A percentile compares a stretch with the other conserved stretches of the same genome.
phyloP scores from a whole-genome alignment of 305 asterid species.

The Fraxinus sp. region DNA sequence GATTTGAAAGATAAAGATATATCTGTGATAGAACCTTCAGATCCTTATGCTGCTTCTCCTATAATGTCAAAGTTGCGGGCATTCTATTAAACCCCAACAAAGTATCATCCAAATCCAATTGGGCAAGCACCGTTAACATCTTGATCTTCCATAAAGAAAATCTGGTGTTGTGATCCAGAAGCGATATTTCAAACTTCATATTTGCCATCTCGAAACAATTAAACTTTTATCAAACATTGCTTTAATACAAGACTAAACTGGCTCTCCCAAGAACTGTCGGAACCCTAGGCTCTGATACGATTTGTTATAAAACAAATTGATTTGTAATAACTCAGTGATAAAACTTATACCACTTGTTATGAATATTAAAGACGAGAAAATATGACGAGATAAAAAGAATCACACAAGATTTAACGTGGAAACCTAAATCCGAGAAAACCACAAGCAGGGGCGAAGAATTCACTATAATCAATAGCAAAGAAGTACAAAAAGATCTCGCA shows the following conservation, averaged over 20 bases:
- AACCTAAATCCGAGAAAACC: too few relatives aligned
- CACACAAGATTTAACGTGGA: too few relatives aligned
- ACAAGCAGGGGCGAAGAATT: too few relatives aligned
- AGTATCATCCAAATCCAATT: not conserved
- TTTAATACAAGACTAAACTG: not conserved
- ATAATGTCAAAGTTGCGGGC: not conserved
- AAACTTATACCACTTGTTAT: not conserved
- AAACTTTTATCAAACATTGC: not conserved
- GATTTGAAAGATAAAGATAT: not conserved
- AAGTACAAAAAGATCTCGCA: too few relatives aligned
- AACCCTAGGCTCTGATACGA: not conserved
- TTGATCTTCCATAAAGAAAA: not conserved
- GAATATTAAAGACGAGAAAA: too few relatives aligned
- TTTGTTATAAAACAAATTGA: not conserved
- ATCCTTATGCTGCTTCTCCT: not conserved
- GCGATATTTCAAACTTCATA: not conserved
- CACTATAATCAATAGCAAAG: too few relatives aligned
- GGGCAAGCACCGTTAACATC: not conserved
- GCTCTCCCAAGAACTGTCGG: not conserved
- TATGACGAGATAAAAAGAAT: too few relatives aligned
- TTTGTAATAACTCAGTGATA: not conserved
- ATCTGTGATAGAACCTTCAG: not conserved
- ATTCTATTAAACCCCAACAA: not conserved
- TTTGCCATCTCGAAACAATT: not conserved
- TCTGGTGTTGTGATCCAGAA: not conserved